Percentiles rank a stretch among this genome's conserved stretches.
phyloP scores from a whole-genome alignment of 2,329 filamentous ascomycete species.

The Neofusicoccum umdonicola region DNA sequence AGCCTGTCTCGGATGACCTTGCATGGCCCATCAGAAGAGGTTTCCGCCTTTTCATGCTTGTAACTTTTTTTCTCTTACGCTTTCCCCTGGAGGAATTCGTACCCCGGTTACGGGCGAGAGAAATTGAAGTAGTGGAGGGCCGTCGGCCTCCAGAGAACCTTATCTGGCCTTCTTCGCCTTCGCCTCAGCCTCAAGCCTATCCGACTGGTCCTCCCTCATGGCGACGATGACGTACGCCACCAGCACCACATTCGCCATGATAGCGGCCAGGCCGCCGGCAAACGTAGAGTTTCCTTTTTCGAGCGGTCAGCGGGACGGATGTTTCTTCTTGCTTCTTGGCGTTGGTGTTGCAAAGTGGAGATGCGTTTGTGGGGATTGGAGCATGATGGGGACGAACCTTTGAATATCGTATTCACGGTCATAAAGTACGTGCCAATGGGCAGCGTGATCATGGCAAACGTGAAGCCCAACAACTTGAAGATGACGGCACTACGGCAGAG shows the following conservation, averaged over 20 bases:
- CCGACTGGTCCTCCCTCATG: conserved; percentile 75
- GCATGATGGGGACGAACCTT: conserved; percentile 36
- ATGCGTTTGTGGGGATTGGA: neutral
- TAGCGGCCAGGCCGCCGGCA: conserved; percentile 78
- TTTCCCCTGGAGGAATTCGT: too few species aligned
- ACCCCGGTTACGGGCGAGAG: too few species aligned
- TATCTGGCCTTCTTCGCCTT: conserved; percentile 40
- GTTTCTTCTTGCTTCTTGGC: neutral
- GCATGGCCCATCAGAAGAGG: too few species aligned
- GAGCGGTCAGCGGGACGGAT: neutral
- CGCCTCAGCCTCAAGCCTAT: conserved; percentile 47
- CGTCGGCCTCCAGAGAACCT: neutral
- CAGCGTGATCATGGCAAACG: conserved; percentile 81
- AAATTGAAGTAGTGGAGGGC: too few species aligned
- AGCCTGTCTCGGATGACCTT: too few species aligned
- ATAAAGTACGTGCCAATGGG: conserved; percentile 89
- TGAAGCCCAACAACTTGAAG: conserved; percentile 84
- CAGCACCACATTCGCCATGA: conserved; percentile 88
- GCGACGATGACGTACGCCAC: conserved; percentile 89
- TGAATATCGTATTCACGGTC: conserved; percentile 72
- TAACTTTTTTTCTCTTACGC: too few species aligned
- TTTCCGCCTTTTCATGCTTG: too few species aligned
- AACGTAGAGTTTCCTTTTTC: conserved; percentile 78
- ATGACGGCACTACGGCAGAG: conserved; percentile 68
- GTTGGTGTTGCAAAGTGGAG: neutral